Percentiles rank a stretch among this genome's conserved stretches.
phyloP scores from a whole-genome alignment of 2,329 filamentous ascomycete species.

The Cordyceps sp. region DNA sequence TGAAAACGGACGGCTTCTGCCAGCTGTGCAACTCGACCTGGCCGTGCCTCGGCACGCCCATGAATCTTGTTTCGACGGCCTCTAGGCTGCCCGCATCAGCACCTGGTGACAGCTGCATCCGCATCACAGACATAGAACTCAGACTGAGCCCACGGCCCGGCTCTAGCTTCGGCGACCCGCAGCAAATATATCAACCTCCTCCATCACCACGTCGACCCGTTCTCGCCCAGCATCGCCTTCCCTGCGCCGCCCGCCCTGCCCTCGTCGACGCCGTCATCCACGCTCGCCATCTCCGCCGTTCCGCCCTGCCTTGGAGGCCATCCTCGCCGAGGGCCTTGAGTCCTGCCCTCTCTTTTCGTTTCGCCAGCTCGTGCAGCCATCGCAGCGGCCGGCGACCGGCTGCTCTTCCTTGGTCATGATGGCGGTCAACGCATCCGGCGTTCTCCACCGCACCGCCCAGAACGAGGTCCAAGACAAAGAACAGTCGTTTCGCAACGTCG shows the following conservation, averaged over 20 bases:
- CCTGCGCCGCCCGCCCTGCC: not conserved
- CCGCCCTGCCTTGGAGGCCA: too few relatives aligned
- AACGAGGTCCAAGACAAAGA: constrained; percentile 11
- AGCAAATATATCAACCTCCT: not conserved
- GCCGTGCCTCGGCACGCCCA: not conserved
- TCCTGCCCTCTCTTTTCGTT: not conserved
- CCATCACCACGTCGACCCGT: not conserved
- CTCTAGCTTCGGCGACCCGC: not conserved
- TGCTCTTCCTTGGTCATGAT: constrained; percentile 5
- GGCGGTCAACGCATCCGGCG: constrained; percentile 8
- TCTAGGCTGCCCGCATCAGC: not conserved
- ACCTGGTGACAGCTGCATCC: not conserved
- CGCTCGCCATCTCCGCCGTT: too few relatives aligned
- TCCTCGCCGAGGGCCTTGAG: too few relatives aligned
- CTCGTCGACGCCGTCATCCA: too few relatives aligned
- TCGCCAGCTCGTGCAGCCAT: too few relatives aligned
- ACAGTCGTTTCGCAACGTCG: constrained; percentile 10
- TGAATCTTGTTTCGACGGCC: not conserved
- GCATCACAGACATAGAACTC: not conserved
- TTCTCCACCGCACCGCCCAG: constrained; percentile 8
- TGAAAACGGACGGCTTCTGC: not conserved
- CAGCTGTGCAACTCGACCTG: not conserved
- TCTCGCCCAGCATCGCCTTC: not conserved
- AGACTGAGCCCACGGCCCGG: not conserved
- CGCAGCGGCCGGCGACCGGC: too few relatives aligned